Evolutionary conservation across 495 filamentous ascomycete species (phyloP).

Genomic region (Hyaloscypha variabilis): DNA sequence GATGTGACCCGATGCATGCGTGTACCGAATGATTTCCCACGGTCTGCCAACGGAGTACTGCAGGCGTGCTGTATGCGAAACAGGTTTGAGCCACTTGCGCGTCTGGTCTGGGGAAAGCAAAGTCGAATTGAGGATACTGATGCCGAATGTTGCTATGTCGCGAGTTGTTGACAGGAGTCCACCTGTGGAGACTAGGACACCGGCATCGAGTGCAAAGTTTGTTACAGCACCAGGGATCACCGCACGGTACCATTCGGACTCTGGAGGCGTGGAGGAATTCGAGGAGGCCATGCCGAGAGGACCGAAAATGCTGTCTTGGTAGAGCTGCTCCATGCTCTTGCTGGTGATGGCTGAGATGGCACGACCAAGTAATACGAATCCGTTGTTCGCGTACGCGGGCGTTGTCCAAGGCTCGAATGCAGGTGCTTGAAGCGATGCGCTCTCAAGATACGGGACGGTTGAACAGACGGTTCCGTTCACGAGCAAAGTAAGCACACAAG

Average conservation of each 20-base stretch:
- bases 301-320: constrained; percentile 32
- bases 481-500: constrained; percentile 13
- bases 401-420: constrained; percentile 36
- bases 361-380: constrained; percentile 38
- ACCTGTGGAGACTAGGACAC: constrained; percentile 28
- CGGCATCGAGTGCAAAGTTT: constrained; percentile 20
- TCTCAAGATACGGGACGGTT: not conserved
- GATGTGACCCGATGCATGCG: constrained; percentile 29
- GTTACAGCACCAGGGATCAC: constrained; percentile 28
- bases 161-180: constrained; percentile 30
- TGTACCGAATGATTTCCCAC: constrained; percentile 43
- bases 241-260: constrained; percentile 20
- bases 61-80: constrained; percentile 42
- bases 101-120: constrained; percentile 43
- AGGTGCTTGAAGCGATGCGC: constrained; percentile 13
- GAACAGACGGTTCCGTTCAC: not conserved
- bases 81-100: constrained; percentile 52
- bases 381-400: constrained; percentile 37
- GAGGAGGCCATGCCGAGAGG: constrained; percentile 36
- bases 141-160: constrained; percentile 42
- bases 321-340: constrained; percentile 31
- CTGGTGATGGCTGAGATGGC: constrained; percentile 35
- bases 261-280: constrained; percentile 30
- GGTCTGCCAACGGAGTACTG: constrained; percentile 32
- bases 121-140: constrained; percentile 47